Evolutionary conservation across 2,329 filamentous ascomycete species (phyloP), one percentile per base, ranked within the genome.

Genomic region (Emmonsia crescens): DNA sequence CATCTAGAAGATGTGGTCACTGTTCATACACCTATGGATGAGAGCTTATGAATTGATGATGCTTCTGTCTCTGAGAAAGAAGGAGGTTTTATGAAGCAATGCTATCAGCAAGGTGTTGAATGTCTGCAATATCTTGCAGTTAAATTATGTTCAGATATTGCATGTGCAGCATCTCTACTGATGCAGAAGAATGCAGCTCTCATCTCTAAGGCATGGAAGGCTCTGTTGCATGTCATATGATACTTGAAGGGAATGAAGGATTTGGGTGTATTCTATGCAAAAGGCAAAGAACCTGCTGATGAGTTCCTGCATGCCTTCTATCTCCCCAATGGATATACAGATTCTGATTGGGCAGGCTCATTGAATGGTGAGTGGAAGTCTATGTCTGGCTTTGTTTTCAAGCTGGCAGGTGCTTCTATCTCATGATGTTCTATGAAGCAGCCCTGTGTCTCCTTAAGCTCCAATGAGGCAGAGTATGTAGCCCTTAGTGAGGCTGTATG

Each of bases 381-480:
- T 3, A 64, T 57, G 0, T 54, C 57, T 8, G 61, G 62, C 1
- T 65, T 59, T 4, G 31, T 64, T 1, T 66, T 68, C 36, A 44
- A 36, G 16, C 40, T 65, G 0, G 54, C 29, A 3, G 61, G 60
- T 1, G 62, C 3, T 14, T 24, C 60, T 21, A 62, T 67, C n/a
- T 62, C 42, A 1, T 66, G 63, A 60, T 19, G 36, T 36, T 63
- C 60, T 2, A 42, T 59, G 33, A 62, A 65, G 21, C 59, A 68
- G 52, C 33, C 5, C 1, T 55, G 57, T 5, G 58, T 70, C 0
- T 55, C 66, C 2, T 24, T 56, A 2, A 65, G 62, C 0, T 65
- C 56, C 0, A 63, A 57, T 12, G 63, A 68, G 29, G 64, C 66
- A 0, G 62, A 68, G 54, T 68, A 65, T 29, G 59, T 68, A 2